These are phyloP conservation scores for Monosporascus sp. DNA, from an alignment of 2,329 filamentous ascomycete genomes.

Conservation along the genomic window DNA sequence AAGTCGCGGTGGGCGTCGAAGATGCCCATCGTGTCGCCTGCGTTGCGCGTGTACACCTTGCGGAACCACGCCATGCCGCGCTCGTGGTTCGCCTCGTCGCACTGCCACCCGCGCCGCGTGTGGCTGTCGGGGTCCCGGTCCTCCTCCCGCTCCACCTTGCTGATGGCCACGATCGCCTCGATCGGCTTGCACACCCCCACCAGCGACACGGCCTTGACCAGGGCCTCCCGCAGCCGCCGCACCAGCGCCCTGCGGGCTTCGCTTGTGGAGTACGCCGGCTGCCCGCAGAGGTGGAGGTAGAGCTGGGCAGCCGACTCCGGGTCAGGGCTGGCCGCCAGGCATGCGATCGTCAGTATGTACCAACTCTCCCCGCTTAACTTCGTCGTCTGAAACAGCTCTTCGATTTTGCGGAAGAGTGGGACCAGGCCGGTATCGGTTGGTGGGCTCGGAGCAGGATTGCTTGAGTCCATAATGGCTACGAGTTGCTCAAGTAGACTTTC, in stretches of 20 bases:
- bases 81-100: constrained; percentile 47
- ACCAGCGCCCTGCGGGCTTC: constrained; percentile 42
- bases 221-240: constrained; percentile 48
- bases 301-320: constrained; percentile 47
- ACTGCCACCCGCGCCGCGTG: constrained; percentile 54
- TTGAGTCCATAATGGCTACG: background rate
- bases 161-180: constrained; percentile 54
- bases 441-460: background rate
- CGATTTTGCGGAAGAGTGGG: constrained; percentile 1
- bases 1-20: constrained; percentile 34
- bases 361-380: constrained; percentile 13
- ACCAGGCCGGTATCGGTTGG: background rate
- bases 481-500: too few relatives aligned
- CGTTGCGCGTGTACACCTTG: constrained; percentile 50
- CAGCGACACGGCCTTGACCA: constrained; percentile 53
- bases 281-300: constrained; percentile 49
- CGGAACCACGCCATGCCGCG: constrained; percentile 51
- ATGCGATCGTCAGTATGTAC: constrained; percentile 27
- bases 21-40: constrained; percentile 25
- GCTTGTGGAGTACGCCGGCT: constrained; percentile 39
- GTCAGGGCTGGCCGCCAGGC: constrained; percentile 45
- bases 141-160: constrained; percentile 42
- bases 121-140: constrained; percentile 49
- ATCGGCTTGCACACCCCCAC: constrained; percentile 60
- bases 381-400: constrained; percentile 1